Evolutionary conservation across 495 filamentous ascomycete species (phyloP).

Genomic region (Neurospora hispaniola): DNA sequence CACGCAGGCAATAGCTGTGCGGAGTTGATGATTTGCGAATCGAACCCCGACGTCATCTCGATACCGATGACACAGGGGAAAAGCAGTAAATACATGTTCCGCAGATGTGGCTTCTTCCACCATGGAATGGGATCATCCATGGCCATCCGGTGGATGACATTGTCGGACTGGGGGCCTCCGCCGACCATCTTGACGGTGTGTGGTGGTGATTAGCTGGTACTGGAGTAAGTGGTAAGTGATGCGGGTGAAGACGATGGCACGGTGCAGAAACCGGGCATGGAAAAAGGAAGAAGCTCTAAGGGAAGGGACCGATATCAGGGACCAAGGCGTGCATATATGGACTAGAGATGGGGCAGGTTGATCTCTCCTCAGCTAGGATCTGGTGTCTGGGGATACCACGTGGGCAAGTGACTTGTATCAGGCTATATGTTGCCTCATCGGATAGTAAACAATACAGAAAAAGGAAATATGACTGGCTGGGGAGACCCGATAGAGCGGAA

Average conservation of each 20-base stretch:
- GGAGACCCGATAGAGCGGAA: neutral
- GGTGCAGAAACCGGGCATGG: neutral
- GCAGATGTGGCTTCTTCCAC: constrained; percentile 55
- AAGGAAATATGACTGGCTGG: neutral
- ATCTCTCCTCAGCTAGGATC: neutral
- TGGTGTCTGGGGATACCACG: neutral
- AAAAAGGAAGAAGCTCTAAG: neutral
- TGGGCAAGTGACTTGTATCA: neutral
- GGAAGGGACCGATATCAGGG: neutral
- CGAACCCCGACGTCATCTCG: constrained; percentile 64
- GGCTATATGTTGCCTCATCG: neutral
- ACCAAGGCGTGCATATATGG: neutral
- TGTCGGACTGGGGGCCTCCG: constrained; percentile 23
- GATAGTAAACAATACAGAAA: neutral
- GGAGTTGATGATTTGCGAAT: constrained; percentile 59
- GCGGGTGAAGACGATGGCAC: neutral
- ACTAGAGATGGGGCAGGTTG: neutral
- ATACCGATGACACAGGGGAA: constrained; percentile 59
- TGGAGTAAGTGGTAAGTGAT: neutral
- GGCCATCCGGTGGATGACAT: constrained; percentile 43
- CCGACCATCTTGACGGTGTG: constrained; percentile 28
- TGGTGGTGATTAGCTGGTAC: neutral
- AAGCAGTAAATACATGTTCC: constrained; percentile 49
- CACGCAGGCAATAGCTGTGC: constrained; percentile 51
- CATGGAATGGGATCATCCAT: constrained; percentile 44